Base-by-base conservation (phyloP, 2,329 filamentous ascomycete genomes). In the Cadophora luteo-olivacea region DNA sequence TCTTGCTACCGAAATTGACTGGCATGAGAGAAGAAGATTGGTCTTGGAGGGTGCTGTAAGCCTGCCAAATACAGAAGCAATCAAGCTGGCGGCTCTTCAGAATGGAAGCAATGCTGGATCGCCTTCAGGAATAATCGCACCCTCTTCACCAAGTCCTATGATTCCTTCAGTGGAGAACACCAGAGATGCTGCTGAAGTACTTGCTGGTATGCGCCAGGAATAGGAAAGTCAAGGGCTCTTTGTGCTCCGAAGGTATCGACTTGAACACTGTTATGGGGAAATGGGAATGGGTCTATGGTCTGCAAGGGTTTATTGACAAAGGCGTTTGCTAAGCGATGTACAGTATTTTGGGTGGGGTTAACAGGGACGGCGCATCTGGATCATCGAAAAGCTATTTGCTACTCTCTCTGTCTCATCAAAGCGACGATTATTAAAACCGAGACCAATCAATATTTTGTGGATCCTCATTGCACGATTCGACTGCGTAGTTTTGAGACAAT, bases 1-100 rank as follows among this genome's bases (percentile, higher is more conserved):
- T 38, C 85, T 93, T 73, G 80, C 85, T 75, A 85, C 83, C 75
- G 92, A 95, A 78, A 83, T 87, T 41, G 88, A 90, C 77, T 89
- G 90, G 81, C 87, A 89, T 73, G 82, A 85, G 67, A 83, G 88
- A 64, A 84, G 87, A 51, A 81, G 85, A 73, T 83, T 84, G 4
- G 85, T 90, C 5, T 80, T 89, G 25, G 81, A 81, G 1, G 84
- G 83, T 11, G 79, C 79, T 3, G 82, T 81, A 1, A 72, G 69
- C 11, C 36, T 77, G 41, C 72, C 72, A 61, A 69, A 63, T 7
- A 72, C 70, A 9, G 73, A 73, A 32, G 67, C 69, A 19, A 70
- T 74, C n/a, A 74, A 67, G 41, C 65, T 60, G 3, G 71, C 70
- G 7, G 69, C 72, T 19, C 68, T 61, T 22, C 61, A 58, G 32